These are phyloP conservation scores for Auricularia cornea DNA, from an alignment of 768 basidiomycete species.

Conservation along the genomic window DNA sequence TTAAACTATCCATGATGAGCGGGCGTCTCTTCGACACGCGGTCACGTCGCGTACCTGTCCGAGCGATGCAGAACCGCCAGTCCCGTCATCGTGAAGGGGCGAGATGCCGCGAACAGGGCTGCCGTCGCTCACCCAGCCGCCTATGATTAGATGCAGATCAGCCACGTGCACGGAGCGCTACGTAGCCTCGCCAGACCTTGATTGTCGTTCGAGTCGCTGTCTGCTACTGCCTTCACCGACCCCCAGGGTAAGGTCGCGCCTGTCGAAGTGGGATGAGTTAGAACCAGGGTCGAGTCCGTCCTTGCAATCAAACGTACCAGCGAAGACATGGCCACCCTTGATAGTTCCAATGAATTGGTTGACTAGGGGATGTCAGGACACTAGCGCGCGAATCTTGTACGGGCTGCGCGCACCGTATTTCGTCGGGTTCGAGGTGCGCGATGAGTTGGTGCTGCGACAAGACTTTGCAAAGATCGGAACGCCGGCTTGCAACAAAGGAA, in stretches of 20 bases:
- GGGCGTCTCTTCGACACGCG: not conserved
- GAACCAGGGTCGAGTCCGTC: too few species aligned
- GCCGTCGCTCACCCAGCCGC: slow-evolving; percentile 10
- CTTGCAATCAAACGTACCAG: slow-evolving; percentile 25
- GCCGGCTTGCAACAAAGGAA: too few species aligned
- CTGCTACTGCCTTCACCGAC: slow-evolving; percentile 7
- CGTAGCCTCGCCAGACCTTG: slow-evolving; percentile 1
- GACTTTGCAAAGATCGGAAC: too few species aligned
- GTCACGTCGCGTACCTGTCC: not conserved
- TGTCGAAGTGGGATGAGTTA: too few species aligned
- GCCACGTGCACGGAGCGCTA: not conserved
- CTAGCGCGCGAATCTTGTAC: too few species aligned
- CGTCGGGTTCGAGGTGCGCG: not conserved
- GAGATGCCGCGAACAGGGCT: slow-evolving; percentile 9
- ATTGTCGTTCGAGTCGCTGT: slow-evolving; percentile 8
- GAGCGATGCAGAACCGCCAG: slow-evolving; percentile 9
- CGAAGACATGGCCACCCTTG: slow-evolving; percentile 59
- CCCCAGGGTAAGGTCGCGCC: slow-evolving; percentile 16
- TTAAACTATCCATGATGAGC: not conserved
- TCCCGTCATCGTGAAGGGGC: slow-evolving; percentile 12
- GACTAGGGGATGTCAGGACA: slow-evolving; percentile 20
- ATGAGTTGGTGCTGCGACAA: too few species aligned
- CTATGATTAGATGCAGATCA: not conserved
- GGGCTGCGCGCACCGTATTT: not conserved
- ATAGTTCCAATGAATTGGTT: slow-evolving; percentile 57